phyloP scores from a whole-genome alignment of 106 monocot species.

The Dioscorea alata region DNA sequence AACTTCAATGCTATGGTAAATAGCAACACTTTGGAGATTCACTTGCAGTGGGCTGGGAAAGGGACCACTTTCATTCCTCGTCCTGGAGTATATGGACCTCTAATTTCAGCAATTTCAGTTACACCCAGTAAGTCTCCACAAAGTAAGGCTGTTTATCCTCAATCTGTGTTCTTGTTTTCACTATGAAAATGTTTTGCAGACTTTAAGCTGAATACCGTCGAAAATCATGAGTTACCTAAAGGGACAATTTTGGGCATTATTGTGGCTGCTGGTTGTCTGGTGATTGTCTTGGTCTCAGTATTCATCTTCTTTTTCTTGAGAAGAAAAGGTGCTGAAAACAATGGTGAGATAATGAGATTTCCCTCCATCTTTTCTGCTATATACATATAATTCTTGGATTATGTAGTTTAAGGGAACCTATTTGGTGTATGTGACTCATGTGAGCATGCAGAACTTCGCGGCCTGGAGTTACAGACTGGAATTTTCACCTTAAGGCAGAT shows the following conservation, averaged over 20 bases:
- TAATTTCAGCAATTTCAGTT: conserved; percentile 62
- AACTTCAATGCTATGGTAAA: conserved; percentile 24
- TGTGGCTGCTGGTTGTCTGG: conserved; percentile 6
- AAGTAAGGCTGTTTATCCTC: no score
- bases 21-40: conserved; percentile 32
- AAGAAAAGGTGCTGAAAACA: conserved; percentile 11
- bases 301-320: conserved; percentile 5
- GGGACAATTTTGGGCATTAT: conserved; percentile 35
- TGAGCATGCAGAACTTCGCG: neutral
- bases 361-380: neutral
- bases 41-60: conserved; percentile 54
- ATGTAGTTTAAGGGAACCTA: neutral
- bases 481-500: conserved; percentile 30
- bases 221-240: conserved; percentile 3
- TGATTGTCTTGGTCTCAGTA: neutral
- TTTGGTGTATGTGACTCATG: neutral
- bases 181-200: neutral
- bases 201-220: conserved; percentile 4
- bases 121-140: conserved; percentile 23
- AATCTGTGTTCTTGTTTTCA: neutral
- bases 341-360: conserved; percentile 10
- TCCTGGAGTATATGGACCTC: conserved; percentile 48
- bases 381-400: neutral
- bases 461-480: neutral
- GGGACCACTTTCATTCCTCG: conserved; percentile 44